Percentiles rank a stretch among this genome's conserved stretches.
Evolutionary conservation across 495 filamentous ascomycete species (phyloP).

Genomic region (Oleoguttula mirabilis): DNA sequence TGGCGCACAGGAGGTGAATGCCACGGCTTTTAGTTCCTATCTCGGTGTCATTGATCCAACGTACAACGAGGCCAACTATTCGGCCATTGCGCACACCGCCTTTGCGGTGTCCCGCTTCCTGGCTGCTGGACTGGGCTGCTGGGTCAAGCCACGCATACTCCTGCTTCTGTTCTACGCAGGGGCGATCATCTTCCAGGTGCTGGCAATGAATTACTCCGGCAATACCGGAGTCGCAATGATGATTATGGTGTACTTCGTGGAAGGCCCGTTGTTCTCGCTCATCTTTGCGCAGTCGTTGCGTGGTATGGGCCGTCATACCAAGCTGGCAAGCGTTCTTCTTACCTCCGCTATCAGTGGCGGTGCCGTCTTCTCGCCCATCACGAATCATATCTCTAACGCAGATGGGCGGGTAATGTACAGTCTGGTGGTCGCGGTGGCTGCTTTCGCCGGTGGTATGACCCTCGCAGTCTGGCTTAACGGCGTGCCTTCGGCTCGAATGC

Average conservation of each 20-base stretch:
- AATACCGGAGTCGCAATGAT: constrained; percentile 38
- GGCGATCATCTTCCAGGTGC: constrained; percentile 41
- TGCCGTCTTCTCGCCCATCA: constrained; percentile 43
- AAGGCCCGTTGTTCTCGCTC: constrained; percentile 46
- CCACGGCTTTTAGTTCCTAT: constrained; percentile 35
- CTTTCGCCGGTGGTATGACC: constrained; percentile 43
- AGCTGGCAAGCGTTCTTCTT: constrained; percentile 42
- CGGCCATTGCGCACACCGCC: constrained; percentile 45
- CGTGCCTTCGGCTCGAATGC: constrained; percentile 43
- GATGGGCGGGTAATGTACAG: constrained; percentile 34
- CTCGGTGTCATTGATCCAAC: constrained; percentile 29
- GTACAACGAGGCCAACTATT: constrained; percentile 30
- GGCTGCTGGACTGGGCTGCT: constrained; percentile 41
- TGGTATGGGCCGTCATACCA: constrained; percentile 49
- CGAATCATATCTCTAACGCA: constrained; percentile 32
- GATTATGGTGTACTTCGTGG: constrained; percentile 48
- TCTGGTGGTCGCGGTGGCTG: constrained; percentile 45
- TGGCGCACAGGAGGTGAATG: constrained; percentile 51
- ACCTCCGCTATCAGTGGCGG: constrained; percentile 48
- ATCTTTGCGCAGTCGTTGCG: constrained; percentile 50
- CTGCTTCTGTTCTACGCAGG: constrained; percentile 45
- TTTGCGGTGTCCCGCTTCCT: constrained; percentile 55
- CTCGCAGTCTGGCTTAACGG: constrained; percentile 52
- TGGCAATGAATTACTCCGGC: constrained; percentile 44
- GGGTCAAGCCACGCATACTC: constrained; percentile 52